These are phyloP conservation scores for Trichophaea hybrida DNA, from an alignment of 2,329 filamentous ascomycete species.

Conservation along the genomic window DNA sequence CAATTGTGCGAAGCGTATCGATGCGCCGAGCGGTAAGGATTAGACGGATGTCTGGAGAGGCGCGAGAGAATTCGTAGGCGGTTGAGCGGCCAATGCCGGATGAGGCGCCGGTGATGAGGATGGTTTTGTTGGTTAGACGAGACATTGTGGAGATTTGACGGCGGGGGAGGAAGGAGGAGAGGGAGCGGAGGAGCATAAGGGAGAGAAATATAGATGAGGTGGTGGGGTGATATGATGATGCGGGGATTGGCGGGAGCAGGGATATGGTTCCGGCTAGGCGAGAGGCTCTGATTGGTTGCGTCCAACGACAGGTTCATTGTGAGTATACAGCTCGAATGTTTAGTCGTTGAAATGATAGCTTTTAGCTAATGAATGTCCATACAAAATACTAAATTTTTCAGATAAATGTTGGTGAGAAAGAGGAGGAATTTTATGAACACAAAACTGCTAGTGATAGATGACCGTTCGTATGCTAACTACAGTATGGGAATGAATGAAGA, in stretches of 20 bases:
- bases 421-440: too few species aligned
- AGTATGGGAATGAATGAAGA: too few species aligned
- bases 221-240: not conserved
- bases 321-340: too few species aligned
- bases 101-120: slow-evolving; percentile 81
- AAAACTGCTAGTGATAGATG: too few species aligned
- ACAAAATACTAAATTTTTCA: too few species aligned
- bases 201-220: not conserved
- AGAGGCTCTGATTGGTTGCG: too few species aligned
- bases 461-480: too few species aligned
- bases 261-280: not conserved
- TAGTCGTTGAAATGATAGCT: too few species aligned
- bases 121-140: slow-evolving; percentile 71
- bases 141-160: not conserved
- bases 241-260: not conserved
- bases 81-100: slow-evolving; percentile 75
- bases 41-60: slow-evolving; percentile 65
- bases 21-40: slow-evolving; percentile 78
- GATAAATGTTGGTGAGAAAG: too few species aligned
- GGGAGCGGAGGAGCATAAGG: not conserved
- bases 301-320: too few species aligned
- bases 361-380: too few species aligned
- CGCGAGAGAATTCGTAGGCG: slow-evolving; percentile 86
- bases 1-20: slow-evolving; percentile 62
- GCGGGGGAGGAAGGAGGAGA: not conserved